Percentiles rank a stretch among this genome's conserved stretches.
Conservation (phyloP, 192 early-diverging fungal genomes). For the Cetraspora pellucida region DNA sequence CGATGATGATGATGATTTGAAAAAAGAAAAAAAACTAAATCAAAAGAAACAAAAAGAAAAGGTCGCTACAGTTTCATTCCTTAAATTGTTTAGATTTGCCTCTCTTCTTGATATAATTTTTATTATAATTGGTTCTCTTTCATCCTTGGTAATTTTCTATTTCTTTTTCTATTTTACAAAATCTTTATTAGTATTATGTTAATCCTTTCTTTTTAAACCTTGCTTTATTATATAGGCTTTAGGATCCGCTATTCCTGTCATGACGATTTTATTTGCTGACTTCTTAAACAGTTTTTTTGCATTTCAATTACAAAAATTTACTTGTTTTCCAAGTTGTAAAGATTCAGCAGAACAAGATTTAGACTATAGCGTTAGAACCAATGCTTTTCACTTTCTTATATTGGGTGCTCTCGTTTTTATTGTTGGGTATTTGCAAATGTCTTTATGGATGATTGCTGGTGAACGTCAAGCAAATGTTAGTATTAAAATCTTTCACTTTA, state of each 20-base stretch:
- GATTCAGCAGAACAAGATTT: slow-evolving; percentile 27
- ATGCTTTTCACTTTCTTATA: slow-evolving; percentile 13
- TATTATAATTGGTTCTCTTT: slow-evolving; percentile 46
- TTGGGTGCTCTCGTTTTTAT: slow-evolving; percentile 28
- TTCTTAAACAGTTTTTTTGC: slow-evolving; percentile 51
- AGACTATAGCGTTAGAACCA: slow-evolving; percentile 16
- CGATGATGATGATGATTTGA: neutral
- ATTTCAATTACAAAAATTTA: slow-evolving; percentile 34
- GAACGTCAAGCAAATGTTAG: slow-evolving; percentile 46
- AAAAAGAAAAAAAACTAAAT: slow-evolving; percentile 31
- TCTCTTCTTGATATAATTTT: slow-evolving; percentile 57
- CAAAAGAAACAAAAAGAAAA: slow-evolving; percentile 21
- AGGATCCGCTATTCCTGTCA: slow-evolving; percentile 50
- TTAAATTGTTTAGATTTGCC: slow-evolving; percentile 73
- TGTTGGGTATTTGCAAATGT: slow-evolving; percentile 31
- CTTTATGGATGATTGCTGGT: slow-evolving; percentile 48
- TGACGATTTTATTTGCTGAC: slow-evolving; percentile 51
- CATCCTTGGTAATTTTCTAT: neutral
- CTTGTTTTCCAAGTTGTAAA: slow-evolving; percentile 30
- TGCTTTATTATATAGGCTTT: slow-evolving; percentile 40
- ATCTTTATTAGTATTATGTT: slow-evolving; percentile 12
- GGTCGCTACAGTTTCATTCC: slow-evolving; percentile 48
- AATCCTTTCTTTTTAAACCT: neutral
- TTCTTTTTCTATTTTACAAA: slow-evolving; percentile 9
- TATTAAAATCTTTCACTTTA: slow-evolving; percentile 45